Conservation (phyloP, 2,329 filamentous ascomycete genomes). For the Scytalidium lignicola region DNA sequence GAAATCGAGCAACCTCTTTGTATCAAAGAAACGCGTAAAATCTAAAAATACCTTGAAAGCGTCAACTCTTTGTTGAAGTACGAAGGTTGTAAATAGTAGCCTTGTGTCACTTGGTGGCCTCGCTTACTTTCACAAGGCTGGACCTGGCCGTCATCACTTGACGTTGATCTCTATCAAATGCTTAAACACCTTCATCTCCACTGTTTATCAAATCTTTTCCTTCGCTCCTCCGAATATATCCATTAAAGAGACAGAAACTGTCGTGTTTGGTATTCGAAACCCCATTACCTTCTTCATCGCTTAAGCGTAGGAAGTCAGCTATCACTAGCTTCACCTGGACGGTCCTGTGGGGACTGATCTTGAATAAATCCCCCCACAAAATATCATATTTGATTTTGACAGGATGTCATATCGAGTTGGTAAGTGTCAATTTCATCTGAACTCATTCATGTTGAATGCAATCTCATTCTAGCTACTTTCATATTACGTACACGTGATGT, state of each 20-base stretch:
- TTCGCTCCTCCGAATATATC: no score
- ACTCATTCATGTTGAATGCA: neutral
- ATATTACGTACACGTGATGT: conserved; percentile 2
- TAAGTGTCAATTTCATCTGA: conserved; percentile 14
- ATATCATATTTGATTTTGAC: conserved; percentile 1
- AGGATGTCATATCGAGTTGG: conserved; percentile 30
- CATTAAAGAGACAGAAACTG: no score
- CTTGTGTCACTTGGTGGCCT: neutral
- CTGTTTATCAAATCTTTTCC: no score
- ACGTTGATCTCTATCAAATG: neutral
- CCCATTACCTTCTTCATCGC: no score
- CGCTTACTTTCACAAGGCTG: neutral
- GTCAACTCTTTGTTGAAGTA: neutral
- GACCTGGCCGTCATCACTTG: neutral
- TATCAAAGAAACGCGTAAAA: no score
- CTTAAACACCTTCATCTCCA: neutral
- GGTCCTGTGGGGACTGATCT: neutral
- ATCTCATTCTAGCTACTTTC: neutral
- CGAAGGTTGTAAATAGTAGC: neutral
- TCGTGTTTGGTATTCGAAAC: no score
- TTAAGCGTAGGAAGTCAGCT: no score
- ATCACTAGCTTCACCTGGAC: neutral
- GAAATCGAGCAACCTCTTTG: no score
- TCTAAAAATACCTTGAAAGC: no score
- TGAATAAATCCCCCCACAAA: neutral